Base-by-base conservation (phyloP, 2,329 filamentous ascomycete genomes). In the Hymenoscyphus scutula region DNA sequence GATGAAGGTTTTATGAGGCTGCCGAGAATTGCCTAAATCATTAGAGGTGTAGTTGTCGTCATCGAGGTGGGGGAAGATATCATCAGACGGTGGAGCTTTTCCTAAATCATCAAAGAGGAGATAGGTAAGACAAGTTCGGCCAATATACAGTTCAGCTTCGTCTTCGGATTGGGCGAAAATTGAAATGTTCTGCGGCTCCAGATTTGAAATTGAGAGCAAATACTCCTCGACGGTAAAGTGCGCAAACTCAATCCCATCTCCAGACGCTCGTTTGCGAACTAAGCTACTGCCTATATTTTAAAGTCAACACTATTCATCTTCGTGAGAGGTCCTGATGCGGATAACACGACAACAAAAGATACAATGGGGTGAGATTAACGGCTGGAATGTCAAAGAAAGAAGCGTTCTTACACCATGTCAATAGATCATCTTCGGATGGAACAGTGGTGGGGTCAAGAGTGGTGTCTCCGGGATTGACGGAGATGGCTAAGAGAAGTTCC, bases 171-270 rank as follows among this genome's bases (percentile, higher is more conserved):
- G 38, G 13, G 17, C 38, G 38, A 45, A 45, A 8, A 19, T 8
- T 19, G 38, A 45, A 45, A 45, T 8, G 7, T 23, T 7, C 10
- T 7, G 5, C 23, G 17, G 4, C 5, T 23, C 8, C 5, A 10
- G 5, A 8, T 17, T 45, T 19, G 38, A n/a, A 17, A 63, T 58
- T 32, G 56, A 48, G 25, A 53, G 51, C 3, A 53, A 30, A 30
- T 27, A 53, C 27, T 53, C 51, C 51, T 53, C 17, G 13, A 53
- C 51, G 2, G 51, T 53, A 19, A 53, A 53, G 15, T 53, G 51
- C 23, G 51, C 51, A 17, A 53, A 30, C 15, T 53, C 51, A 4
- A 53, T 6, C 3, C 51, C 51, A 17, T 53, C 27, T 5, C n/a
- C 23, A 2, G 17, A 1, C 2, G 19, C 51, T n/a, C 7, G 1